Evolutionary conservation across 2,329 filamentous ascomycete genomes (phyloP).

Genomic region (Ceratocystis lukuohia): DNA sequence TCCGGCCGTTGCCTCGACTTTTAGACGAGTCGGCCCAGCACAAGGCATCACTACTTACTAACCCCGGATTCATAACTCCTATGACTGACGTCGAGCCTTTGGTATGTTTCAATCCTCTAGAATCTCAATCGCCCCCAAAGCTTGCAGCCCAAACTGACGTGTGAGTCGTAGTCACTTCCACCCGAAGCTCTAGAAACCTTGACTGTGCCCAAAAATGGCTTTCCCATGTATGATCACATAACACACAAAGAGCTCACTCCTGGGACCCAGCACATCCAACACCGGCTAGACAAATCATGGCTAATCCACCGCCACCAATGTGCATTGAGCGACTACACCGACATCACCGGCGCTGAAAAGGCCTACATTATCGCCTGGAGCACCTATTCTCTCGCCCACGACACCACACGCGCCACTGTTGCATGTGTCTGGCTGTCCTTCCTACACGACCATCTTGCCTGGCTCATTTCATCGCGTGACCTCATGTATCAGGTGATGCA

Average conservation of each 20-base stretch:
- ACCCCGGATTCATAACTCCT: neutral
- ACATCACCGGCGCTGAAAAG: constrained; percentile 40
- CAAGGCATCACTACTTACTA: neutral
- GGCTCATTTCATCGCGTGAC: constrained; percentile 37
- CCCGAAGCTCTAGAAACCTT: constrained; percentile 24
- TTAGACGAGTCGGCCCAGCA: neutral
- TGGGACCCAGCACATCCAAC: constrained; percentile 33
- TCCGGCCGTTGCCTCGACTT: constrained; percentile 8
- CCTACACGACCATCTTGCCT: constrained; percentile 36
- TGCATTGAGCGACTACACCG: constrained; percentile 43
- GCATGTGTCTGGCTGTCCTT: constrained; percentile 40
- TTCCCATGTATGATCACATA: constrained; percentile 42
- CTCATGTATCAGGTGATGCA: constrained; percentile 43
- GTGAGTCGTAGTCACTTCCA: neutral
- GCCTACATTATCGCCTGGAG: constrained; percentile 49
- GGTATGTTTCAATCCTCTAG: neutral
- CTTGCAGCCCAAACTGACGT: neutral
- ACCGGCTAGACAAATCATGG: constrained; percentile 38
- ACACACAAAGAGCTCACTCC: constrained; percentile 40
- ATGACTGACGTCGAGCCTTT: neutral
- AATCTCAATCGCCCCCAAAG: neutral
- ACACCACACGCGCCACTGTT: constrained; percentile 39
- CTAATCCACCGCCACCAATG: constrained; percentile 46
- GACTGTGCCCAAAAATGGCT: constrained; percentile 35
- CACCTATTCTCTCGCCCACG: constrained; percentile 38